Base-by-base conservation (phyloP, 176 grass and related monocot species). In the Themeda triandra region DNA sequence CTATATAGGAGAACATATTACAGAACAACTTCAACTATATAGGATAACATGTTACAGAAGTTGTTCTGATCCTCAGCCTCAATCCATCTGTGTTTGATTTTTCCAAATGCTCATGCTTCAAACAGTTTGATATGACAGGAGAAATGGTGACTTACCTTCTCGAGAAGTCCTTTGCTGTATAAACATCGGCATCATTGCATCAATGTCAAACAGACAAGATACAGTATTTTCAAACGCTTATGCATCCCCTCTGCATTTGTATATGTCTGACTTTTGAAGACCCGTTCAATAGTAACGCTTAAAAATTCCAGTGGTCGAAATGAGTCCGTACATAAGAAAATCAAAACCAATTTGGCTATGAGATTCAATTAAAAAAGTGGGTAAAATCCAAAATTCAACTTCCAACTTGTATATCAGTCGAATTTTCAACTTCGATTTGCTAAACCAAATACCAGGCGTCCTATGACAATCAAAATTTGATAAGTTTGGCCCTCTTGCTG, bases 201-300 rank as follows among this genome's bases (percentile, higher is more conserved):
- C 14, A 73, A 45, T 71, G 80, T 45, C 60, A 46, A n/a, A 53
- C 27, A 29, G 54, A 32, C 19, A 63, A 46, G 17, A 1, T 19
- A 36, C 5, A 70, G 6, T 46, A 10, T 49, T 75, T 75, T 68
- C 23, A 65, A 80, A 48, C 69, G 15, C 37, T 78, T 83, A 44
- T 63, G 10, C 62, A 49, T 60, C 23, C n/a, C 10, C 28, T 36
- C 24, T 13, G n/a, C 36, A 68, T 90, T 79, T 39, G 79, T 79
- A 5, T 17, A 73, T 46, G 56, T 79, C 25, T 79, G 58, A 87
- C 59, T 7, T 79, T 63, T 63, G 12, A 63, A 63, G 27, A 63
- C 44, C 44, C 58, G 29, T 14, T 54, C 18, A 18, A 13, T 11
- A 14, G 10, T 24, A 14, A 8, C 44, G 63, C 17, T 64, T 29